These are phyloP conservation scores for Vigna radiata DNA, from an alignment of 306 rosid genomes.

Conservation along the genomic window DNA sequence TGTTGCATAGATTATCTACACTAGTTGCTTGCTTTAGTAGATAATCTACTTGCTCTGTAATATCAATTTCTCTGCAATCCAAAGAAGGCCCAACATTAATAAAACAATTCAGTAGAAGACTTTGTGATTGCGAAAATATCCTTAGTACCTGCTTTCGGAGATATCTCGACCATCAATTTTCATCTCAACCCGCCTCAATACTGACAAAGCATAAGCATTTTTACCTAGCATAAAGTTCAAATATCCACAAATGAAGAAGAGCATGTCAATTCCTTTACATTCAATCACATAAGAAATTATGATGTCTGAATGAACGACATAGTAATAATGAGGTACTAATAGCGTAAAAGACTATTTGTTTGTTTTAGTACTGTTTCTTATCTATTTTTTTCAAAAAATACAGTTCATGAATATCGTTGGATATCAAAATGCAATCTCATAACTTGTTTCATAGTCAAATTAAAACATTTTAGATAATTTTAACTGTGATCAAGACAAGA, in stretches of 20 bases:
- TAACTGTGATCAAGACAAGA: neutral
- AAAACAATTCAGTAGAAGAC: conserved; percentile 30
- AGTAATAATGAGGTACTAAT: conserved; percentile 12
- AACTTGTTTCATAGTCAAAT: conserved; percentile 15
- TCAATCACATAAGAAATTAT: conserved; percentile 16
- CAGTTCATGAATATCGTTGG: conserved; percentile 24
- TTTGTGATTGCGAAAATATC: conserved; percentile 46
- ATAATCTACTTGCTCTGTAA: conserved; percentile 89
- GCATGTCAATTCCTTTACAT: conserved; percentile 39
- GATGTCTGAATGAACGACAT: conserved; percentile 30
- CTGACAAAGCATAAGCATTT: conserved; percentile 84
- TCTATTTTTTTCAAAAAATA: neutral
- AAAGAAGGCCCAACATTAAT: conserved; percentile 43
- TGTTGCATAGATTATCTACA: conserved; percentile 92
- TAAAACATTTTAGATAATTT: conserved; percentile 10
- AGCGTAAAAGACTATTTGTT: neutral
- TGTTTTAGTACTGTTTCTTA: neutral
- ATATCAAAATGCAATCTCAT: conserved; percentile 3
- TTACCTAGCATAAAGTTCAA: conserved; percentile 61
- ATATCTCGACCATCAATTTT: conserved; percentile 86
- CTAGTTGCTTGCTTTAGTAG: conserved; percentile 94
- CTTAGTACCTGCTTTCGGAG: conserved; percentile 83
- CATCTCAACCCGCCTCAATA: conserved; percentile 86
- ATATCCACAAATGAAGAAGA: conserved; percentile 30
- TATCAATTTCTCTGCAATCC: conserved; percentile 74